Base-by-base conservation (phyloP, 371 early-diverging fungal genomes). In the Phascolomyces articulosus region DNA sequence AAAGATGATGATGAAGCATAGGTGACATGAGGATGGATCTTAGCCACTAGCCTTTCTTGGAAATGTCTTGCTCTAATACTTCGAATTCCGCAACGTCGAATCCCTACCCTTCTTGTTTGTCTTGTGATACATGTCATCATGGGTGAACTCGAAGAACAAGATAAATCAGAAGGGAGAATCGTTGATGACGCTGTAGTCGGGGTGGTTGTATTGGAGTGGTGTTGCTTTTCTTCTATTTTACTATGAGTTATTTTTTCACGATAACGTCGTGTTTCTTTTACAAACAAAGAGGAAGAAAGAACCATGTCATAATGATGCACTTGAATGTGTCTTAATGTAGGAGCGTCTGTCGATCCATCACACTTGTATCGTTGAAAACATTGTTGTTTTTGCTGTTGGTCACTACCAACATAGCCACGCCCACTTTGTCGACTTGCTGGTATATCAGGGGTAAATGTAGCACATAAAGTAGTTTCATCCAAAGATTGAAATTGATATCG, bases 381-480 rank as follows among this genome's bases (percentile, higher is more conserved):
- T 27, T 59, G 29, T 41, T 44, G n/a, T 20, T 23, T 4, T 44
- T 16, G 15, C 15, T 6, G 44, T 18, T 38, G 38, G 13, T 16
- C 44, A 44, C n/a, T 44, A 16, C 16, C 44, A n/a, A 15, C n/a
- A 6, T 6, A 38, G 13, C 13, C 38, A 13, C 38, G n/a, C n/a
- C n/a, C n/a, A n/a, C n/a, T n/a, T n/a, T n/a, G n/a, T n/a, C n/a
- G n/a, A n/a, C n/a, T n/a, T 38, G 38, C 38, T 38, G 38, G 38
- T 38, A 13, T 6, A 47, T 20, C 18, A 21, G 66, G 56, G 9
- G 40, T 38, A 55, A 66, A 66, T 16, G 55, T 54, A 16, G 66
- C 66, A n/a, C 53, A 24, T 23, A 66, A 38, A 1, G 66, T 66
- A n/a, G 20, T 23, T 47, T 49, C 55, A 29, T 66, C 66, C 28